Conservation (phyloP, 345 rosid genomes). For the Murraya paniculata region DNA sequence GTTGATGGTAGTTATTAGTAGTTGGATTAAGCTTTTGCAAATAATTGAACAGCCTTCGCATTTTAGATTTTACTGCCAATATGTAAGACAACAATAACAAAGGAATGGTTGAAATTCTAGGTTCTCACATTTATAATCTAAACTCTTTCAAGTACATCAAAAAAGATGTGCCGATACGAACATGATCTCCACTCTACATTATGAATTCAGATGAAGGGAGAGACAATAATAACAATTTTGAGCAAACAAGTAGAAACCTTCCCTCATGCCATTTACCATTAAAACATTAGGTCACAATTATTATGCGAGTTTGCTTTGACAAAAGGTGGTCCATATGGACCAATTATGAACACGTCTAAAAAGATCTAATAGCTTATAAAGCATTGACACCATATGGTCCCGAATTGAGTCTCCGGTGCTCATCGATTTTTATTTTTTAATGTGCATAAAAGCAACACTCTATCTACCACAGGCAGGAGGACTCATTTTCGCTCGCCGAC, state of each 20-base stretch:
- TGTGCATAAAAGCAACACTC: not conserved
- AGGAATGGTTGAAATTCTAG: not conserved
- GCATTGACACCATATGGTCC: constrained; percentile 3
- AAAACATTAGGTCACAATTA: not conserved
- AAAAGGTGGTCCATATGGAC: not conserved
- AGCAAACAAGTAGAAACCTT: not conserved
- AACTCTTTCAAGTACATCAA: not conserved
- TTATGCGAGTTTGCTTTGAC: not conserved
- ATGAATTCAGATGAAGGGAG: not conserved
- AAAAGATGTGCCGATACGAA: not conserved
- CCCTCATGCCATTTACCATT: not conserved
- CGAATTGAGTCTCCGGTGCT: not conserved
- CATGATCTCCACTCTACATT: not conserved
- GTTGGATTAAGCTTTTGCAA: not conserved
- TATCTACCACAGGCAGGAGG: not conserved
- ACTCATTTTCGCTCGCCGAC: not conserved
- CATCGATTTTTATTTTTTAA: not conserved
- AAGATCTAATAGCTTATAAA: not conserved
- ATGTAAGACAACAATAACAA: too few species aligned
- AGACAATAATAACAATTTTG: not conserved
- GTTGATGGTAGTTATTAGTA: not conserved
- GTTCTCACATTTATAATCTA: not conserved
- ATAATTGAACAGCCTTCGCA: not conserved
- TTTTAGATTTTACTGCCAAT: not conserved
- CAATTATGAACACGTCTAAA: not conserved